Evolutionary conservation across 2,329 filamentous ascomycete genomes (phyloP).

Genomic region (Phyllosticta capitalensis): DNA sequence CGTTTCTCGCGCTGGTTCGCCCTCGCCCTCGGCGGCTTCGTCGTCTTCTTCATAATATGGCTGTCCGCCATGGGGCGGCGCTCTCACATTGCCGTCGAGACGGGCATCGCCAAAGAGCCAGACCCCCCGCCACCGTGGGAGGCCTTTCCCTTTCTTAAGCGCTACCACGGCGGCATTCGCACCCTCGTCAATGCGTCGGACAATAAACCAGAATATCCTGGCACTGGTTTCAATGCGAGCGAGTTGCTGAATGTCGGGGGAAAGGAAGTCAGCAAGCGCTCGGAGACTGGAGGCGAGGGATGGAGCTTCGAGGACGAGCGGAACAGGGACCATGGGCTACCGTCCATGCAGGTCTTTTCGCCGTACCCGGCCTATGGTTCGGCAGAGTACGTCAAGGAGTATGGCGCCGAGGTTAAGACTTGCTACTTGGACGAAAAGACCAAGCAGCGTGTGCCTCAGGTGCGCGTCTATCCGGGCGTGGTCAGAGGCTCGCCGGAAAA

Average conservation of each 20-base stretch:
- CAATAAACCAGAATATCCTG: constrained; percentile 75
- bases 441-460: constrained; percentile 55
- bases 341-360: constrained; percentile 42
- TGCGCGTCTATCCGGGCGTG: constrained; percentile 68
- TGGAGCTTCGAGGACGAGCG: constrained; percentile 12
- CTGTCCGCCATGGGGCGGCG: constrained; percentile 60
- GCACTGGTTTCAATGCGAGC: constrained; percentile 42
- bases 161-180: constrained; percentile 83
- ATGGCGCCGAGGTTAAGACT: constrained; percentile 51
- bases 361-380: constrained; percentile 60
- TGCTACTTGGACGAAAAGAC: constrained; percentile 69
- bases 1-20: constrained; percentile 72
- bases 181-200: constrained; percentile 55
- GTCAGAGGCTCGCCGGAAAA: constrained; percentile 77
- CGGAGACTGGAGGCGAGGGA: constrained; percentile 21
- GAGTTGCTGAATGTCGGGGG: constrained; percentile 17
- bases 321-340: constrained; percentile 21
- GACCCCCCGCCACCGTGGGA: constrained; percentile 71
- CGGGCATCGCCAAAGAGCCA: constrained; percentile 50
- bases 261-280: constrained; percentile 16
- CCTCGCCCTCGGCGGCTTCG: constrained; percentile 55
- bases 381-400: constrained; percentile 45
- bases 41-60: constrained; percentile 68
- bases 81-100: constrained; percentile 45
- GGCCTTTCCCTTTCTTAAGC: constrained; percentile 70